Percentiles rank a stretch among this genome's conserved stretches.
These are phyloP conservation scores for Paxillus rubicundulus DNA, from an alignment of 768 basidiomycete genomes.

Conservation along the genomic window DNA sequence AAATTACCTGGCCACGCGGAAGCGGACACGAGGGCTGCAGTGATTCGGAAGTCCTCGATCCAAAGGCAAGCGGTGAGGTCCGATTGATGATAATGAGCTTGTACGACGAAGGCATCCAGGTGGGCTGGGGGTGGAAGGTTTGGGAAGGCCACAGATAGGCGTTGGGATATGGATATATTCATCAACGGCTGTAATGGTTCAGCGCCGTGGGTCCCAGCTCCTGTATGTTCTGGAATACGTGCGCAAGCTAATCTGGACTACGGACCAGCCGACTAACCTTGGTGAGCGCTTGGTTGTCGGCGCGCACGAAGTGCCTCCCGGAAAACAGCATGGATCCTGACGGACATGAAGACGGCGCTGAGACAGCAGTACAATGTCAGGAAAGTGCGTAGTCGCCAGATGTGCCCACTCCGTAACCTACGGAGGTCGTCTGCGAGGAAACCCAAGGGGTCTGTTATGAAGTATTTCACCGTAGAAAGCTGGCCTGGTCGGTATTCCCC, in stretches of 20 bases:
- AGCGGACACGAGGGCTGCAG: constrained; percentile 36
- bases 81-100: constrained; percentile 9
- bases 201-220: not conserved
- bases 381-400: constrained; percentile 32
- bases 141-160: constrained; percentile 36
- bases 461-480: constrained; percentile 27
- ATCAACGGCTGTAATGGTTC: constrained; percentile 21
- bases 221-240: not conserved
- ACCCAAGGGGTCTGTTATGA: constrained; percentile 20
- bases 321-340: constrained; percentile 21
- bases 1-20: constrained; percentile 43
- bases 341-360: constrained; percentile 39
- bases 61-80: constrained; percentile 51
- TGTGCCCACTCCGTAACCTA: constrained; percentile 20
- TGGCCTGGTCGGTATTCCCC: constrained; percentile 16
- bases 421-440: constrained; percentile 27
- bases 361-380: constrained; percentile 40
- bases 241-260: not conserved
- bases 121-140: constrained; percentile 23
- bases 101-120: constrained; percentile 39
- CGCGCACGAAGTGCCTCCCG: constrained; percentile 1
- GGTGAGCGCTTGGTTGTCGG: not conserved
- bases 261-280: not conserved
- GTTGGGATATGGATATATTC: constrained; percentile 31
- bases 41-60: constrained; percentile 38